These are phyloP conservation scores for Aspergillus cavernicola DNA, from an alignment of 495 filamentous ascomycete species.

Conservation along the genomic window DNA sequence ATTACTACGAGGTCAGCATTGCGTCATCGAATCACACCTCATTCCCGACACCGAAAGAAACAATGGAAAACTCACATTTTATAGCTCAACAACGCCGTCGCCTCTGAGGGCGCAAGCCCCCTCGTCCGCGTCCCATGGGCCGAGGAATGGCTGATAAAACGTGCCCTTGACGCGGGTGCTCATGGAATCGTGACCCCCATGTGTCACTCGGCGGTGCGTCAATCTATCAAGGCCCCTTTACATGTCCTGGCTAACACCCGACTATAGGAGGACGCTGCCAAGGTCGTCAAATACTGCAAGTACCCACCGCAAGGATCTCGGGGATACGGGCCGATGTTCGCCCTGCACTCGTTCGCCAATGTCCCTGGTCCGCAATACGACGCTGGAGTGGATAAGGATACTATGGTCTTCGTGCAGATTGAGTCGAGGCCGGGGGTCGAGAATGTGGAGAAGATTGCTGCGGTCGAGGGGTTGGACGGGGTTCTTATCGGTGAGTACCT, in stretches of 20 bases:
- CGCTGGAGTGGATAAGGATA: slow-evolving; percentile 28
- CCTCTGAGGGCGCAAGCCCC: slow-evolving; percentile 60
- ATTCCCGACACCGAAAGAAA: not conserved
- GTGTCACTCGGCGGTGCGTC: slow-evolving; percentile 25
- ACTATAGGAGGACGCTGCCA: slow-evolving; percentile 53
- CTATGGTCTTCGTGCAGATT: slow-evolving; percentile 44
- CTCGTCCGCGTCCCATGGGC: slow-evolving; percentile 65
- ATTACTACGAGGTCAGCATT: slow-evolving; percentile 17
- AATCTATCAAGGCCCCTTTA: no score
- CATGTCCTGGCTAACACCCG: no score
- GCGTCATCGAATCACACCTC: no score
- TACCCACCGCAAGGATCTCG: slow-evolving; percentile 62
- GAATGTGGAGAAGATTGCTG: slow-evolving; percentile 48
- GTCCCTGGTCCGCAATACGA: slow-evolving; percentile 38
- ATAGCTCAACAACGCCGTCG: slow-evolving; percentile 43
- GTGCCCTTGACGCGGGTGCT: slow-evolving; percentile 65
- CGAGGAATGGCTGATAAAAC: slow-evolving; percentile 67
- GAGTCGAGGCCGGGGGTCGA: slow-evolving; percentile 45
- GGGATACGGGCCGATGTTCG: slow-evolving; percentile 54
- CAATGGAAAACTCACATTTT: not conserved
- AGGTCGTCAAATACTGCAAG: slow-evolving; percentile 59
- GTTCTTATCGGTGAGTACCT: slow-evolving; percentile 36
- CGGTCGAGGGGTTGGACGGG: slow-evolving; percentile 41
- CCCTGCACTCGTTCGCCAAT: slow-evolving; percentile 32
- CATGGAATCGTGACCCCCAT: slow-evolving; percentile 52